Evolutionary conservation across 2,329 filamentous ascomycete species (phyloP), one percentile per base, ranked within the genome.

Genomic region (Colletotrichum tofieldiae): DNA sequence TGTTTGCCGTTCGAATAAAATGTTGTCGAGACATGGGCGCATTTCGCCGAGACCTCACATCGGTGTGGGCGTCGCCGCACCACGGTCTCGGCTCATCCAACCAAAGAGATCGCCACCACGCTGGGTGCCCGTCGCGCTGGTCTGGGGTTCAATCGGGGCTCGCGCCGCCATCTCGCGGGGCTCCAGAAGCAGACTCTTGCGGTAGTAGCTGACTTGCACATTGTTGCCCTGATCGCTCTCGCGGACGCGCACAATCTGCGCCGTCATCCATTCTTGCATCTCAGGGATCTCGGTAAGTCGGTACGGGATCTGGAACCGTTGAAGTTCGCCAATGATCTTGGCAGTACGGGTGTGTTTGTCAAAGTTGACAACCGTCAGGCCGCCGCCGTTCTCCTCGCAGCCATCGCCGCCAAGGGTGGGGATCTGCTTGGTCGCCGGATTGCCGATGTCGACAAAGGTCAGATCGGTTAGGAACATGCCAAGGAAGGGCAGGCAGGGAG

Each of bases 391-490:
- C n/a, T 93, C 90, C 18, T 86, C 85, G 8, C 86, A 85, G 45
- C 84, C 82, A n/a, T 81, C 77, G 75, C 83, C 69, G 32, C 82
- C 82, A 4, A 85, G 80, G 6, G 81, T 82, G 0, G 90, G 90
- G 26, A 97, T 89, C 77, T 93, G 92, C 77, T 96, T 94, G 2
- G 93, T 95, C 6, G 94, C 90, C 43, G 94, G 93, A 81, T 98
- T 98, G 73, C 96, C 96, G 75, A 96, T 95, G 79, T 98, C 95
- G 66, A 98, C 93, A 82, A 99, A 98, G 0, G 95, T 98, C 47
- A 99, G 86, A 79, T 99, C 96, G 0, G 96, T 99, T 49, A 99
- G 87, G 81, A 98, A 98, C 83, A 97, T 97, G 75, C 96, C 96
- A 3, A 99, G 90, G 81, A 98, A 99, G 0, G 96, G 96, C 65